phyloP scores from a whole-genome alignment of 1,284 basidiomycete genomes.

The Malassezia caprae region DNA sequence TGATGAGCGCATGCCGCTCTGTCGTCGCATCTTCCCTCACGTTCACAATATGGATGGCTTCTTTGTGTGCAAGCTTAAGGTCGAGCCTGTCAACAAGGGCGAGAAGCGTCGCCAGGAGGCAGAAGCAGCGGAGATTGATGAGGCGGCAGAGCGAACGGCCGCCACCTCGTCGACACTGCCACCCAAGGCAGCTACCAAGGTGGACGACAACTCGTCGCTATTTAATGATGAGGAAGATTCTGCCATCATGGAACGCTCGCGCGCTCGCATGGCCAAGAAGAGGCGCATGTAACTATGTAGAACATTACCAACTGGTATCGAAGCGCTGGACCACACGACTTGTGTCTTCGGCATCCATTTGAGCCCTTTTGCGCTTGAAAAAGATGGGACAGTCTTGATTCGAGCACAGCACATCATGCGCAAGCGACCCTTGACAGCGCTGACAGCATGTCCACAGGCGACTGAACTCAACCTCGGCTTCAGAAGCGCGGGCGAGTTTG shows the following conservation, averaged over 20 bases:
- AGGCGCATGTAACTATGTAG: constrained; percentile 6
- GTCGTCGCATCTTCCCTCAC: constrained; percentile 43
- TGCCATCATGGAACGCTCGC: constrained; percentile 12
- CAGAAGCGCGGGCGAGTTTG: constrained; percentile 31
- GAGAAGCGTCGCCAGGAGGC: constrained; percentile 7
- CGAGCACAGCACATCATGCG: constrained; percentile 83
- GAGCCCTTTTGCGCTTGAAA: constrained; percentile 62
- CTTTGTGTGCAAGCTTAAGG: constrained; percentile 95
- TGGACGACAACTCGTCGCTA: not conserved
- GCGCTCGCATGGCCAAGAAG: constrained; percentile 13
- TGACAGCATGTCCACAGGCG: constrained; percentile 47
- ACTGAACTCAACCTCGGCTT: constrained; percentile 42
- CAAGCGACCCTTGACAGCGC: constrained; percentile 43
- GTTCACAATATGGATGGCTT: constrained; percentile 79
- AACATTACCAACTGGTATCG: constrained; percentile 25
- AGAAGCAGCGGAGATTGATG: not conserved
- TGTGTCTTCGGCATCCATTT: constrained; percentile 40
- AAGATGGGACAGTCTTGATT: constrained; percentile 97
- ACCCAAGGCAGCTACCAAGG: not conserved
- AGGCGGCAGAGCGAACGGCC: not conserved
- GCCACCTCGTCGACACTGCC: not conserved
- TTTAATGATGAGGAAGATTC: constrained; percentile 12
- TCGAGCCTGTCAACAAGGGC: constrained; percentile 49
- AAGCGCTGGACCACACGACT: constrained; percentile 32
- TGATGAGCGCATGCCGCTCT: constrained; percentile 59